A percentile compares a stretch with the other conserved stretches of the same genome.
Evolutionary conservation across 495 filamentous ascomycete genomes (phyloP).

Genomic region (Daldinia decipiens): DNA sequence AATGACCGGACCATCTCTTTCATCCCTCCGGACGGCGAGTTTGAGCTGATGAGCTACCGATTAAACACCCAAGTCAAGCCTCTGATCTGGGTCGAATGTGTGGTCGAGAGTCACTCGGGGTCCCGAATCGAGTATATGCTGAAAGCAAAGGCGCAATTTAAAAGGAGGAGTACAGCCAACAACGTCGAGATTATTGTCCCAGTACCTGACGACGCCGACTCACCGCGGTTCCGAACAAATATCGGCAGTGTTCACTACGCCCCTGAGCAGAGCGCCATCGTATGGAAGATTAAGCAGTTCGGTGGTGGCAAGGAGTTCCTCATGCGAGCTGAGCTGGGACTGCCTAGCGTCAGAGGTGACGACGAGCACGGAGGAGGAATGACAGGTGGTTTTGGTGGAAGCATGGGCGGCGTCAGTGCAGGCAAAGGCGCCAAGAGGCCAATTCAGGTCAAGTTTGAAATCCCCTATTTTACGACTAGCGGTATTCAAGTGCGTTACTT

Average conservation of each 20-base stretch:
- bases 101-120: constrained; percentile 94
- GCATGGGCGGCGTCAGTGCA: constrained; percentile 80
- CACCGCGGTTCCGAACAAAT: constrained; percentile 95
- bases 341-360: constrained; percentile 94
- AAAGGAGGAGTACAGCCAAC: constrained; percentile 96
- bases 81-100: constrained; percentile 98
- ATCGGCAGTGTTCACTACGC: constrained; percentile 99
- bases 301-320: constrained; percentile 98
- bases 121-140: constrained; percentile 98
- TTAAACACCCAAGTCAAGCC: constrained; percentile 99
- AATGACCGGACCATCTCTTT: constrained; percentile 99
- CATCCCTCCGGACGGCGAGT: constrained; percentile 97
- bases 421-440: constrained; percentile 91
- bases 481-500: constrained; percentile 98
- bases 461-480: constrained; percentile 98
- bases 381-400: constrained; percentile 96
- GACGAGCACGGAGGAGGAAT: constrained; percentile 96
- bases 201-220: constrained; percentile 97
- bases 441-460: constrained; percentile 99
- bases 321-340: constrained; percentile 97
- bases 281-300: constrained; percentile 99
- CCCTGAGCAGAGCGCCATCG: constrained; percentile 94
- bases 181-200: constrained; percentile 98
- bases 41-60: constrained; percentile 99
- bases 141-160: constrained; percentile 98